Percentiles rank a stretch among this genome's conserved stretches.
Conservation (phyloP, 345 rosid species). For the Populus tremula region DNA sequence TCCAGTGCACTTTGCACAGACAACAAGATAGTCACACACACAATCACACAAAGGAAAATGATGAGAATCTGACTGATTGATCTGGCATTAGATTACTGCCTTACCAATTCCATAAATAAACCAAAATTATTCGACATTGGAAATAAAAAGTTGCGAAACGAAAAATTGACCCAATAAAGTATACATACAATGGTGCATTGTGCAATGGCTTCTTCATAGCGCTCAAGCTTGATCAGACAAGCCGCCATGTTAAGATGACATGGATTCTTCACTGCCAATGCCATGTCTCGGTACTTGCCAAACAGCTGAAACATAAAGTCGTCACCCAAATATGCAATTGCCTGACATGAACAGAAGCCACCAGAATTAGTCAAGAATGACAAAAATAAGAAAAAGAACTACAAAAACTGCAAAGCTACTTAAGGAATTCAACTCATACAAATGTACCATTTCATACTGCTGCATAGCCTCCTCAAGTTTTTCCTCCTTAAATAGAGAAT, state of each 20-base stretch:
- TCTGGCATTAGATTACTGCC: not conserved
- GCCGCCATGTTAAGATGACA: conserved; percentile 95
- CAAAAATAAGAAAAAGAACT: not conserved
- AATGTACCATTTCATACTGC: conserved; percentile 91
- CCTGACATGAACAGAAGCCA: conserved; percentile 41
- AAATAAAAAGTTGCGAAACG: not conserved
- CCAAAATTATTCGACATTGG: not conserved
- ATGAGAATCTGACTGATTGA: not conserved
- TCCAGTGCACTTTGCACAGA: not conserved
- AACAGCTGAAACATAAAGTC: conserved; percentile 97
- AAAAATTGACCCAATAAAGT: not conserved
- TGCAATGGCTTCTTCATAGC: conserved; percentile 75
- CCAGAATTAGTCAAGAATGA: conserved; percentile 21
- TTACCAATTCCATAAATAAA: not conserved
- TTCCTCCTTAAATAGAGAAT: conserved; percentile 67
- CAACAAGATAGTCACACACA: not conserved
- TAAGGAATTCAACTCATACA: conserved; percentile 15
- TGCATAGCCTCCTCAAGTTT: conserved; percentile 95
- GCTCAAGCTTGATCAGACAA: conserved; percentile 78
- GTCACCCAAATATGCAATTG: conserved; percentile 89
- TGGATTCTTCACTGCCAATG: conserved; percentile 95
- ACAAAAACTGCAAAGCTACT: not conserved
- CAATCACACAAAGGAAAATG: not conserved
- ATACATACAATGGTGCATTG: conserved; percentile 75
- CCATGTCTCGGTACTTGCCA: conserved; percentile 96